A percentile compares a stretch with the other conserved stretches of the same genome.
phyloP scores from a whole-genome alignment of 2,329 filamentous ascomycete genomes.

The Grosmannia clavigera region DNA sequence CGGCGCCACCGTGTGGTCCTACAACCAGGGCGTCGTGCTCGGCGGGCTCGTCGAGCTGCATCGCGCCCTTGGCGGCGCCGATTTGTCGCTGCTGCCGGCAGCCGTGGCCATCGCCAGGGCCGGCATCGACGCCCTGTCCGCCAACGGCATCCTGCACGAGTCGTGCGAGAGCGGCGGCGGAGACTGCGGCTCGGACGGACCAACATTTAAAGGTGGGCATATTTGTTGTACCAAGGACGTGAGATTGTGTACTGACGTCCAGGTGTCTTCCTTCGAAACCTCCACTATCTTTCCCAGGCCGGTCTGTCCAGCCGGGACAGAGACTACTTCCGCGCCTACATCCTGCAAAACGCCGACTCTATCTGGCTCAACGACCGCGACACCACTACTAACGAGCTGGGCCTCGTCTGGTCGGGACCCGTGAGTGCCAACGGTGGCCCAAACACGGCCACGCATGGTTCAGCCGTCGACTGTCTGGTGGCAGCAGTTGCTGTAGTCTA shows the following conservation, averaged over 20 bases:
- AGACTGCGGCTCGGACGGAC: slow-evolving; percentile 35
- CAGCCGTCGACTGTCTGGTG: slow-evolving; percentile 54
- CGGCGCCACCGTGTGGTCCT: slow-evolving; percentile 32
- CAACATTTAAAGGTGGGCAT: slow-evolving; percentile 48
- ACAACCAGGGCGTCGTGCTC: slow-evolving; percentile 45
- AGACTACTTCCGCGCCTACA: slow-evolving; percentile 35
- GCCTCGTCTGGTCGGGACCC: slow-evolving; percentile 54
- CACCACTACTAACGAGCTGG: slow-evolving; percentile 33
- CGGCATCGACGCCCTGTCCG: slow-evolving; percentile 31
- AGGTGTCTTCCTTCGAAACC: slow-evolving; percentile 51
- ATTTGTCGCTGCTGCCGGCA: slow-evolving; percentile 27
- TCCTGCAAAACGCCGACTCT: slow-evolving; percentile 48
- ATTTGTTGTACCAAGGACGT: neutral
- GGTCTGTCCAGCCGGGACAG: slow-evolving; percentile 26
- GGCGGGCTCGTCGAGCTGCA: slow-evolving; percentile 38
- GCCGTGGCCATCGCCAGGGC: slow-evolving; percentile 38
- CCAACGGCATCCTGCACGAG: slow-evolving; percentile 38
- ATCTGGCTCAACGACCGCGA: slow-evolving; percentile 51
- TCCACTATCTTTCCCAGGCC: slow-evolving; percentile 40
- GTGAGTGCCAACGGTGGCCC: slow-evolving; percentile 25
- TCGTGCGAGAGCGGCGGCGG: slow-evolving; percentile 31
- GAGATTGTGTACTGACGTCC: neutral
- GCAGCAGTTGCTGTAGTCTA: slow-evolving; percentile 37
- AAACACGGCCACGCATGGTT: slow-evolving; percentile 48
- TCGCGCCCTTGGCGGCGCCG: slow-evolving; percentile 24